Conservation (phyloP, 306 rosid genomes). For the Corylus avellana region DNA sequence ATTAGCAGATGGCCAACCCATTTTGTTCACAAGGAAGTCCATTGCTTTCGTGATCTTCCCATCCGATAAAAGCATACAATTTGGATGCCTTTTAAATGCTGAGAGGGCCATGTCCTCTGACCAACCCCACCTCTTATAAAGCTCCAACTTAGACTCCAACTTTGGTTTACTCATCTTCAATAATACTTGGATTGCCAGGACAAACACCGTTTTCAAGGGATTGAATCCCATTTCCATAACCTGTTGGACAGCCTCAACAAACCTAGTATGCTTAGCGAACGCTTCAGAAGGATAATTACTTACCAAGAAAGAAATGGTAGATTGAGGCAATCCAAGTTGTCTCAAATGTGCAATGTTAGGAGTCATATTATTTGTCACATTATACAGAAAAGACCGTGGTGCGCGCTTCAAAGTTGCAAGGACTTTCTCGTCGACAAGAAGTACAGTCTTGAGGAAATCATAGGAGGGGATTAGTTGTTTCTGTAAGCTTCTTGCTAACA, state of each 20-base stretch:
- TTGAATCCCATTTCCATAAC: conserved; percentile 28
- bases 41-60: conserved; percentile 23
- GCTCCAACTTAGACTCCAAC: conserved; percentile 17
- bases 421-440: conserved; percentile 5
- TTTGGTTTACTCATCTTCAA: background rate
- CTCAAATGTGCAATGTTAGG: conserved; percentile 28
- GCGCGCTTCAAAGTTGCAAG: conserved; percentile 8
- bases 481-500: conserved; percentile 25
- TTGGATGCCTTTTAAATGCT: conserved; percentile 25
- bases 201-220: conserved; percentile 7
- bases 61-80: conserved; percentile 23
- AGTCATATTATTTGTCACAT: background rate
- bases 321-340: conserved; percentile 6
- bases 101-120: conserved; percentile 14
- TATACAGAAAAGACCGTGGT: background rate
- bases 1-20: conserved; percentile 12
- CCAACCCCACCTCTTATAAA: conserved; percentile 37
- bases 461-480: conserved; percentile 26
- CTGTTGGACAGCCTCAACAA: conserved; percentile 5
- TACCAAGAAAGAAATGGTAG: conserved; percentile 9
- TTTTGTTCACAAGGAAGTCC: conserved; percentile 29
- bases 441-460: conserved; percentile 12
- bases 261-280: background rate
- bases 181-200: conserved; percentile 14
- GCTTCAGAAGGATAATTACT: background rate